Evolutionary conservation across 2,329 filamentous ascomycete species (phyloP), one percentile per base, ranked within the genome.

Genomic region (Aspergillus costaricaensis): DNA sequence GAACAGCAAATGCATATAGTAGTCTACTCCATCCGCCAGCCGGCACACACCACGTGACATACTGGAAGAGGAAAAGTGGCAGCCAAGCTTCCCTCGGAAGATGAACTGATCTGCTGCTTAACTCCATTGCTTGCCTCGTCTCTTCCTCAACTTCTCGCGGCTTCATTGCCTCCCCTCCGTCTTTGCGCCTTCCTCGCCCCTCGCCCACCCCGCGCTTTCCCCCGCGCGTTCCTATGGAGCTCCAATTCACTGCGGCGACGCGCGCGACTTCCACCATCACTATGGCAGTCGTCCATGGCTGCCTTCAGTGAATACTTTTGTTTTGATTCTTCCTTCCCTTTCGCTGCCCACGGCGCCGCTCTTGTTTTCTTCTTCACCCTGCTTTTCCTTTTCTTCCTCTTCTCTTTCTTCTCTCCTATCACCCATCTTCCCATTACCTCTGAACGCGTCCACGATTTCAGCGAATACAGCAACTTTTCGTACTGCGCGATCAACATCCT

Each of bases 231-330:
- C 55, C 55, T 61, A 64, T 62, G 63, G 59, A 65, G 52, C 44
- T 19, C 27, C 41, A 41, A 47, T 52, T 52, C 39, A 51, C 30
- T 57, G 10, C 44, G 19, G 56, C 60, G 62, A 64, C 41, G 49
- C 38, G 54, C 44, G 62, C 58, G 58, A 63, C 41, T 41, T 55
- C n/a, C 19, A 7, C 32, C 44, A 55, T 44, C 12, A 56, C 53
- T 54, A 65, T 64, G 62, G 55, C 52, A 59, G 53, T 32, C 38
- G 49, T 58, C 53, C 61, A 63, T 67, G 64, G 55, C 27, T 30
- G 27, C 49, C 25, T 8, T 30, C 59, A 52, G 30, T 61, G 57
- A 63, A 44, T 61, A 41, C 51, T 15, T 52, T 60, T 63, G 55
- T 65, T 62, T 62, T 62, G 59, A 50, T 62, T 44, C 49, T 32